Evolutionary conservation across 306 rosid genomes (phyloP).

Genomic region (Alnus glutinosa): DNA sequence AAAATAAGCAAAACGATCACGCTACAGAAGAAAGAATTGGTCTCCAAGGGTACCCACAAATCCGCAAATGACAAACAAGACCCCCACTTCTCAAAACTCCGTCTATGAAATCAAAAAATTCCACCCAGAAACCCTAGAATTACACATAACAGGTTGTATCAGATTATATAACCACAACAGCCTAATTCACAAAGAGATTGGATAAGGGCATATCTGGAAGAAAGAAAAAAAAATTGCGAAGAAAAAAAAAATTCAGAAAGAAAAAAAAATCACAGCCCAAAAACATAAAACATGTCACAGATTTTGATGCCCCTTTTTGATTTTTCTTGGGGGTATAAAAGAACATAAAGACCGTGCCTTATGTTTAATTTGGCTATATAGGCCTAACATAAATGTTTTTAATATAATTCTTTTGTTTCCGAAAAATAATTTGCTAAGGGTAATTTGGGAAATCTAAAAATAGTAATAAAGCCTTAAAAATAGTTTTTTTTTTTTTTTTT

Average conservation of each 20-base stretch:
- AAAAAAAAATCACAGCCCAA: constrained; percentile 32
- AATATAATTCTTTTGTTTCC: background rate
- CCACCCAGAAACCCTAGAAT: background rate
- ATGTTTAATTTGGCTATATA: background rate
- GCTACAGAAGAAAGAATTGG: constrained; percentile 17
- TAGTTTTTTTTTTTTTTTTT: background rate
- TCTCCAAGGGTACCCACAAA: constrained; percentile 26
- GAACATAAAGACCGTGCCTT: constrained; percentile 5
- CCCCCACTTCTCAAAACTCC: constrained; percentile 22
- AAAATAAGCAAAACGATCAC: constrained; percentile 1
- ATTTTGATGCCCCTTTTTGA: background rate
- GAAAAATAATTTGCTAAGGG: background rate
- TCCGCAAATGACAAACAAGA: constrained; percentile 27
- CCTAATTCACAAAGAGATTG: constrained; percentile 13
- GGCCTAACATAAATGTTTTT: background rate
- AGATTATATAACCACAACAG: background rate
- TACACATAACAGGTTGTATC: background rate
- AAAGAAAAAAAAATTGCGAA: background rate
- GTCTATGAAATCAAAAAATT: constrained; percentile 8
- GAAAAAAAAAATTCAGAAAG: background rate
- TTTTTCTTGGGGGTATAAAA: background rate
- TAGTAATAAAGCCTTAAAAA: background rate
- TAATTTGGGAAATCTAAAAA: background rate
- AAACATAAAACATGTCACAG: background rate
- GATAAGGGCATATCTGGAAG: constrained; percentile 48